Percentiles rank a stretch among this genome's conserved stretches.
These are phyloP conservation scores for Tulasnella sp. DNA, from an alignment of 768 basidiomycete species.

Conservation along the genomic window DNA sequence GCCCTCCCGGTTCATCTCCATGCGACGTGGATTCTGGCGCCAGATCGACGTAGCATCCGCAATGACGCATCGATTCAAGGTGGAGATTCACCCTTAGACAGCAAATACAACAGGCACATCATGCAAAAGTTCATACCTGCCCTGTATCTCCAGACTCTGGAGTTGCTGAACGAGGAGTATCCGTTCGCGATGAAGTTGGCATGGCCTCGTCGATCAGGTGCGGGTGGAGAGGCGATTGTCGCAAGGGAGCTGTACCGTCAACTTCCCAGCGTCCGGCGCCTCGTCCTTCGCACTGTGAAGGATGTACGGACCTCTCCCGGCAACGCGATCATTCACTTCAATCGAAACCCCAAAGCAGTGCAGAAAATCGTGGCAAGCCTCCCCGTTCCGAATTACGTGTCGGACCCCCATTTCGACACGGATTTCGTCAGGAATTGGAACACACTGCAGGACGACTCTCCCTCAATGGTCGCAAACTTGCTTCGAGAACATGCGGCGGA, in stretches of 20 bases:
- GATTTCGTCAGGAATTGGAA: background rate
- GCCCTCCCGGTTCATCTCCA: background rate
- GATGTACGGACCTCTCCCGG: background rate
- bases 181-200: too few relatives aligned
- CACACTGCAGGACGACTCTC: background rate
- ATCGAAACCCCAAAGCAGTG: background rate
- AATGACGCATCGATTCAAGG: background rate
- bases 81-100: background rate
- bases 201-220: background rate
- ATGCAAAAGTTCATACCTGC: background rate
- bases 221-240: background rate
- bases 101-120: background rate
- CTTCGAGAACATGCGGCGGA: background rate
- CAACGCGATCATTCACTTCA: background rate
- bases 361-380: background rate
- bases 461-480: background rate
- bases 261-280: background rate
- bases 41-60: constrained; percentile 1
- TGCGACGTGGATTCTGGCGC: background rate
- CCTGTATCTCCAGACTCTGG: background rate
- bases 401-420: background rate
- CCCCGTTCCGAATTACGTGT: background rate
- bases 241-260: background rate
- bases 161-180: background rate
- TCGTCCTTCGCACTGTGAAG: background rate